These are phyloP conservation scores for Fusarium concolor DNA, from an alignment of 2,329 filamentous ascomycete genomes.

Conservation along the genomic window DNA sequence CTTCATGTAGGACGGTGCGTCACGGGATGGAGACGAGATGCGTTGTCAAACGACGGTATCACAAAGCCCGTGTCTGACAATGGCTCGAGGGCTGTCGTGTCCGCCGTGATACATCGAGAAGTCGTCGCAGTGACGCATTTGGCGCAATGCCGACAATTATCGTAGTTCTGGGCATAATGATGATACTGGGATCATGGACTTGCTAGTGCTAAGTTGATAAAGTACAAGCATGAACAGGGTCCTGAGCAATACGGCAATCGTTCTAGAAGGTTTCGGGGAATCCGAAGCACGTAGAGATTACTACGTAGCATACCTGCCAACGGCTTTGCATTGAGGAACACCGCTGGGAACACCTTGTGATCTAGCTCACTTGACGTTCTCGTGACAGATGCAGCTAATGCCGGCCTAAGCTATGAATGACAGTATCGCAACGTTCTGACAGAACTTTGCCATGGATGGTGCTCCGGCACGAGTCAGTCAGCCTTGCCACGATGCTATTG, in stretches of 20 bases:
- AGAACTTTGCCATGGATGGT: not conserved
- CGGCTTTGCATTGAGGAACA: not conserved
- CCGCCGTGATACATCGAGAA: not conserved
- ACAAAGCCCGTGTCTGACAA: constrained; percentile 19
- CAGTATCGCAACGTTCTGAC: not conserved
- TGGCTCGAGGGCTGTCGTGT: constrained; percentile 15
- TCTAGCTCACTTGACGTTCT: constrained; percentile 19
- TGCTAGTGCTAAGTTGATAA: not conserved
- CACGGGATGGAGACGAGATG: constrained; percentile 30
- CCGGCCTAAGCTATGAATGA: constrained; percentile 16
- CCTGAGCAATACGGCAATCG: not conserved
- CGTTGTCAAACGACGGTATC: constrained; percentile 24
- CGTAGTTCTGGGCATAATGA: not conserved
- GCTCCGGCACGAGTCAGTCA: not conserved
- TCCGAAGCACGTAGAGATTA: constrained; percentile 24
- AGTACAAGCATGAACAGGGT: not conserved
- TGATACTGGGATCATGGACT: not conserved
- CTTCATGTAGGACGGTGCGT: constrained; percentile 13
- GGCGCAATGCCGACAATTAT: not conserved
- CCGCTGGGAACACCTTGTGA: constrained; percentile 5
- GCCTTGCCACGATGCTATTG: constrained; percentile 2
- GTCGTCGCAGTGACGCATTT: not conserved
- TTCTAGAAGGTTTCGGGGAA: constrained; percentile 37
- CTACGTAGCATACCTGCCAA: not conserved
- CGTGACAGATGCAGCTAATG: constrained; percentile 7